Evolutionary conservation across 805 yeast genomes (phyloP).

Genomic region (Martiniozyma abietophila): DNA sequence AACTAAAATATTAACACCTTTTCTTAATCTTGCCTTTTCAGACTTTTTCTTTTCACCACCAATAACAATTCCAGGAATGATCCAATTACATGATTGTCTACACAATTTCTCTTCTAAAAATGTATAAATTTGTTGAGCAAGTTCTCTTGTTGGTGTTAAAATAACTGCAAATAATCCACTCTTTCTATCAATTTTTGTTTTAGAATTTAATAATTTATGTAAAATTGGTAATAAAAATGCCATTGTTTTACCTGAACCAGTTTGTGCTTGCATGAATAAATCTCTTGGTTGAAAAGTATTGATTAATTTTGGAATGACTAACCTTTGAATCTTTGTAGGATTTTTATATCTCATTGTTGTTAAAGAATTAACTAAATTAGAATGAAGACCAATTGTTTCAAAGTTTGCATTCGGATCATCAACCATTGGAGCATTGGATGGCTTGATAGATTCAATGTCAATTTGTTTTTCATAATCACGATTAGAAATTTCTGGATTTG

Average conservation of each 20-base stretch:
- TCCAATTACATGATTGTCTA: constrained; percentile 62
- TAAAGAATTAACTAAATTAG: constrained; percentile 43
- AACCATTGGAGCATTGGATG: constrained; percentile 82
- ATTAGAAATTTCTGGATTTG: constrained; percentile 45
- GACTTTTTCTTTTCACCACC: constrained; percentile 98
- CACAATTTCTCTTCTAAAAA: constrained; percentile 61
- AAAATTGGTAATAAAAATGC: constrained; percentile 81
- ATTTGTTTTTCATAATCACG: constrained; percentile 27
- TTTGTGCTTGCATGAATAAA: constrained; percentile 88
- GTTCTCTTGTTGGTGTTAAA: constrained; percentile 89
- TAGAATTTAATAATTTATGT: constrained; percentile 47
- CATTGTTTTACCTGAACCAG: constrained; percentile 96
- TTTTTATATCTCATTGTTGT: constrained; percentile 43
- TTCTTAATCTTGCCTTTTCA: constrained; percentile 90
- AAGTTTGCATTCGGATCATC: constrained; percentile 53
- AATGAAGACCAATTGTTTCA: constrained; percentile 59
- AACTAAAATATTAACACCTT: constrained; percentile 92
- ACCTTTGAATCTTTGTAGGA: constrained; percentile 84
- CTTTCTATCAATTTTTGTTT: constrained; percentile 44
- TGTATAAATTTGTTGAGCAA: constrained; percentile 81
- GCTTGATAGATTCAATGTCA: constrained; percentile 26
- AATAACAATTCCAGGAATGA: constrained; percentile 92
- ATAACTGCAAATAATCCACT: constrained; percentile 86
- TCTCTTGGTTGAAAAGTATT: constrained; percentile 36
- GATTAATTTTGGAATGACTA: constrained; percentile 59